A percentile compares a stretch with the other conserved stretches of the same genome.
Conservation (phyloP, 306 rosid species). For the Mucuna pruriens region DNA sequence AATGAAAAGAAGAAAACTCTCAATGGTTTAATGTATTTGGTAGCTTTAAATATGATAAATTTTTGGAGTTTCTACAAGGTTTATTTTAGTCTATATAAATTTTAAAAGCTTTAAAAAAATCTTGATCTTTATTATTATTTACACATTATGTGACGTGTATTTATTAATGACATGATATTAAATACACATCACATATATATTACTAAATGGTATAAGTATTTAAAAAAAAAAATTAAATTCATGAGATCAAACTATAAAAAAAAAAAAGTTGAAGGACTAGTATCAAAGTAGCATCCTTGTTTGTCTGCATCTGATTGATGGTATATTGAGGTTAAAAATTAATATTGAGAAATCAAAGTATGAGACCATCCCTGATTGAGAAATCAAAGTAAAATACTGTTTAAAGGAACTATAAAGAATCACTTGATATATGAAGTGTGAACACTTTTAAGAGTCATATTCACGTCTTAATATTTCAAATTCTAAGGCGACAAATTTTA, state of each 20-base stretch:
- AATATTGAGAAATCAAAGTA: not conserved
- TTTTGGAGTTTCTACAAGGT: not conserved
- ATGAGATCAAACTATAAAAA: not conserved
- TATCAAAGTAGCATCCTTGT: not conserved
- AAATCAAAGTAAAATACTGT: not conserved
- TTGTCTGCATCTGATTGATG: not conserved
- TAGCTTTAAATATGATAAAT: not conserved
- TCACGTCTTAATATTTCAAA: not conserved
- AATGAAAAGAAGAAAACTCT: conserved; percentile 14
- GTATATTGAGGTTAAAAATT: too few relatives aligned
- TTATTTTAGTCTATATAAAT: not conserved
- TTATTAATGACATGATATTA: not conserved
- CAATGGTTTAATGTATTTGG: not conserved
- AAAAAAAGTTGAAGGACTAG: not conserved
- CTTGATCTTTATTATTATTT: not conserved
- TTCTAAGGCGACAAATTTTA: not conserved
- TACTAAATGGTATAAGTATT: too few relatives aligned
- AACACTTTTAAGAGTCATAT: not conserved
- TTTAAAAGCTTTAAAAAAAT: not conserved
- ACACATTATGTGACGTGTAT: not conserved
- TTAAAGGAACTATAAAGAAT: not conserved
- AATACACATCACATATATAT: too few relatives aligned
- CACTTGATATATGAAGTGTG: not conserved
- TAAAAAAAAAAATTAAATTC: too few relatives aligned
- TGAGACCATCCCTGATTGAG: not conserved